Base-by-base conservation (phyloP, 2,329 filamentous ascomycete genomes). In the Colletotrichum musae region DNA sequence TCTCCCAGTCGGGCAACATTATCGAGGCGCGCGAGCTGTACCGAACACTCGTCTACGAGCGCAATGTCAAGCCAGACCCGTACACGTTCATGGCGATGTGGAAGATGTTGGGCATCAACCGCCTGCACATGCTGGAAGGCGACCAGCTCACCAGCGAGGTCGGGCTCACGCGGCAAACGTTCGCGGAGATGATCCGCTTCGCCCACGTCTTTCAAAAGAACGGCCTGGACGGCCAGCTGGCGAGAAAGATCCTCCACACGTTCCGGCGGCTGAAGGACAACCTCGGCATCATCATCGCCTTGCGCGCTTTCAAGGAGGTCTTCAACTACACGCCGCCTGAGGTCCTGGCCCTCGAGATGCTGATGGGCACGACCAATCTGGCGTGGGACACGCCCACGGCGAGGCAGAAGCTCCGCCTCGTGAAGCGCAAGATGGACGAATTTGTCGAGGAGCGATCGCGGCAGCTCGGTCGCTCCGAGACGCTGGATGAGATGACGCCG, bases 61-160 rank as follows among this genome's bases (percentile, higher is more conserved):
- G 82, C 43, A 81, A 79, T 39, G 77, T 92, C 48, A 79, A 82
- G 58, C 91, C 92, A 0, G 91, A 94, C 72, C 83, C 90, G 0
- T 88, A 91, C 78, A 93, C 92, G 1, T 94, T 92, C 76, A 86
- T 89, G 70, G 87, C 88, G 16, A 86, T 94, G 15, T 94, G 91
- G 90, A 87, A 87, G 77, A 83, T 86, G 10, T 80, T 89, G 32
- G 81, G 81, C 4, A 78, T 86, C 72, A 89, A 89, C 76, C 83
- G 85, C 5, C 77, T 85, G 16, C 78, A 82, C 58, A 68, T 74
- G n/a, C 26, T 83, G 65, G 63, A 77, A 2, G 72, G 77, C 3
- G 76, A 75, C 1, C 68, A 78, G 50, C 52, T 79, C 18, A 61
- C 66, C 9, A 69, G 71, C 4, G 81, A 84, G 54, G 75, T 76